phyloP scores from a whole-genome alignment of 2,329 filamentous ascomycete genomes.

The Alternaria incomplexa region DNA sequence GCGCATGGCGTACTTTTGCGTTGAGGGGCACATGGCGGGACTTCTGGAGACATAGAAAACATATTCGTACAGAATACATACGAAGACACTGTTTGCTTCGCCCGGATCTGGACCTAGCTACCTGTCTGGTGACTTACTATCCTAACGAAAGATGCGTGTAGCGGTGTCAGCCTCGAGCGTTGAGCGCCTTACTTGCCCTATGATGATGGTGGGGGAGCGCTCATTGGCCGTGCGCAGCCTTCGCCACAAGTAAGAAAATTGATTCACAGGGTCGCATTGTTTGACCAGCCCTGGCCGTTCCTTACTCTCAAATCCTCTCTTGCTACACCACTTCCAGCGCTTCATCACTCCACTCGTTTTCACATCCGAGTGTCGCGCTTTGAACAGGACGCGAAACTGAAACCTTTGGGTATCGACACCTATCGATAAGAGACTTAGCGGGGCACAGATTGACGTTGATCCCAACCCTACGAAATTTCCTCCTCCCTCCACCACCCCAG shows the following conservation, averaged over 20 bases:
- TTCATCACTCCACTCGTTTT: constrained; percentile 16
- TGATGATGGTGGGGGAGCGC: constrained; percentile 17
- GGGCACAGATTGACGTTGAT: constrained; percentile 26
- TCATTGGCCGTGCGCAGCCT: constrained; percentile 24
- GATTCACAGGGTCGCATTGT: constrained; percentile 23
- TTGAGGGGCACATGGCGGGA: not conserved
- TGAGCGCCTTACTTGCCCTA: constrained; percentile 25
- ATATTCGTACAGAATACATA: not conserved
- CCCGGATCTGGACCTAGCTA: not conserved
- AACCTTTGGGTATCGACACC: constrained; percentile 9
- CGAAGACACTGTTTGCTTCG: not conserved
- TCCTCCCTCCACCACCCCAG: constrained; percentile 26
- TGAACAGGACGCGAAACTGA: constrained; percentile 8
- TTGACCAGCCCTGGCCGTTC: constrained; percentile 12
- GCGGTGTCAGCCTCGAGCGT: constrained; percentile 1
- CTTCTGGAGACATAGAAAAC: not conserved
- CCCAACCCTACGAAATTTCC: constrained; percentile 33
- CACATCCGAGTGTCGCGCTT: constrained; percentile 16
- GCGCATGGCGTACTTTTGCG: not conserved
- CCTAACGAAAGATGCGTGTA: not conserved
- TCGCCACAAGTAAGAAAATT: constrained; percentile 35
- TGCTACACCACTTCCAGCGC: constrained; percentile 7
- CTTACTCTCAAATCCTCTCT: constrained; percentile 2
- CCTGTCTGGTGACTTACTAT: not conserved
- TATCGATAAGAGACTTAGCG: constrained; percentile 29